These are phyloP conservation scores for Moelleriella libera DNA, from an alignment of 2,329 filamentous ascomycete genomes.

Conservation along the genomic window DNA sequence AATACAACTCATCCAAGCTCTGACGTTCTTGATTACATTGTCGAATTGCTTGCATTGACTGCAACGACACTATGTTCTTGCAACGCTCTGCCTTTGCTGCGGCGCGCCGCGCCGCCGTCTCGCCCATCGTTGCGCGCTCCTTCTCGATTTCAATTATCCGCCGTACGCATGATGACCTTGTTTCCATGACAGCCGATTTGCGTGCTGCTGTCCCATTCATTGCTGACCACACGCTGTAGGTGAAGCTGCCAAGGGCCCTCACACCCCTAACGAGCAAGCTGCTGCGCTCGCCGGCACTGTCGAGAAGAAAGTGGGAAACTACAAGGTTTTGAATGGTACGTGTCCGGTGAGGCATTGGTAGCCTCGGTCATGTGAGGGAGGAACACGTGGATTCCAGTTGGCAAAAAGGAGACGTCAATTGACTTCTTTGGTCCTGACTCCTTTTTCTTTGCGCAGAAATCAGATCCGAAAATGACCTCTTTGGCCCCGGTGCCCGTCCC, in stretches of 20 bases:
- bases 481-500: conserved; percentile 65
- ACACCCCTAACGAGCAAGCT: conserved; percentile 21
- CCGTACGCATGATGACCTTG: conserved; percentile 28
- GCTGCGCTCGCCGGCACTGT: conserved; percentile 21
- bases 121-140: conserved; percentile 39
- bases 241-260: conserved; percentile 21
- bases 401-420: not conserved
- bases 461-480: conserved; percentile 65
- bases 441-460: conserved; percentile 48
- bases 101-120: conserved; percentile 43
- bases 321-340: conserved; percentile 34
- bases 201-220: not conserved
- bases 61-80: conserved; percentile 40
- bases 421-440: conserved; percentile 7
- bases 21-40: conserved; percentile 4
- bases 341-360: conserved; percentile 8
- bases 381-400: not conserved
- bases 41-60: conserved; percentile 4
- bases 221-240: conserved; percentile 11
- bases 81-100: conserved; percentile 47
- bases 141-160: conserved; percentile 47
- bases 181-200: conserved; percentile 10
- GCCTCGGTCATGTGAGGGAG: not conserved
- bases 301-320: conserved; percentile 30
- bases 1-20: conserved; percentile 3